These are phyloP conservation scores for Trichoderma hamatum DNA, from an alignment of 2,329 filamentous ascomycete genomes.

Conservation along the genomic window DNA sequence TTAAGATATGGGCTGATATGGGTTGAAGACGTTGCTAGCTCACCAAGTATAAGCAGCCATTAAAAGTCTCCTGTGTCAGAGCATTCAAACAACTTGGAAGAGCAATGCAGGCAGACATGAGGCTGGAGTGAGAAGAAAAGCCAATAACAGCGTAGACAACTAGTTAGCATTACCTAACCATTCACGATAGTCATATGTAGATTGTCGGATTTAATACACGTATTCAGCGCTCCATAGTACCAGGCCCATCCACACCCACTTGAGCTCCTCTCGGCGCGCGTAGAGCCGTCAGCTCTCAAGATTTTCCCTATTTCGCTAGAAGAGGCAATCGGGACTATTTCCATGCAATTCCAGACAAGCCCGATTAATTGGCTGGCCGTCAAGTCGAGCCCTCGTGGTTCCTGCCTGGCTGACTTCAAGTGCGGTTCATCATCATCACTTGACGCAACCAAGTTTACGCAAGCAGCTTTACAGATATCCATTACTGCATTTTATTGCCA, in stretches of 20 bases:
- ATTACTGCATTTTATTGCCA: neutral
- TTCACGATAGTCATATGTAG: neutral
- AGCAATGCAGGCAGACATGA: no score
- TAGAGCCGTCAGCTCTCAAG: neutral
- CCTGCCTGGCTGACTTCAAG: neutral
- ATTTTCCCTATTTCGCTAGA: constrained; percentile 13
- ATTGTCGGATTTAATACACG: neutral
- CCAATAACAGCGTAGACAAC: neutral
- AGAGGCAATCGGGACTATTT: constrained; percentile 21
- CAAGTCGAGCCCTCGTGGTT: neutral
- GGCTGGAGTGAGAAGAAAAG: no score
- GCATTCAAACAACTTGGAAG: neutral
- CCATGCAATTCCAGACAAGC: neutral
- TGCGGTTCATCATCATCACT: neutral
- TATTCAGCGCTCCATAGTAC: neutral
- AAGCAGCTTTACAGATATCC: neutral
- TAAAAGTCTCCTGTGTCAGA: neutral
- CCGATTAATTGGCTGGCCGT: neutral
- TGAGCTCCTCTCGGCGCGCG: no score
- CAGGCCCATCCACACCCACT: neutral
- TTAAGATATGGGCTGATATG: neutral
- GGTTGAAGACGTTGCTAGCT: no score
- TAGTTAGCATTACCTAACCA: neutral
- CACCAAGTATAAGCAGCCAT: neutral
- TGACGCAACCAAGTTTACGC: neutral